Base-by-base conservation (phyloP, 192 early-diverging fungal genomes). In the Thoreauomyces humboldtii region DNA sequence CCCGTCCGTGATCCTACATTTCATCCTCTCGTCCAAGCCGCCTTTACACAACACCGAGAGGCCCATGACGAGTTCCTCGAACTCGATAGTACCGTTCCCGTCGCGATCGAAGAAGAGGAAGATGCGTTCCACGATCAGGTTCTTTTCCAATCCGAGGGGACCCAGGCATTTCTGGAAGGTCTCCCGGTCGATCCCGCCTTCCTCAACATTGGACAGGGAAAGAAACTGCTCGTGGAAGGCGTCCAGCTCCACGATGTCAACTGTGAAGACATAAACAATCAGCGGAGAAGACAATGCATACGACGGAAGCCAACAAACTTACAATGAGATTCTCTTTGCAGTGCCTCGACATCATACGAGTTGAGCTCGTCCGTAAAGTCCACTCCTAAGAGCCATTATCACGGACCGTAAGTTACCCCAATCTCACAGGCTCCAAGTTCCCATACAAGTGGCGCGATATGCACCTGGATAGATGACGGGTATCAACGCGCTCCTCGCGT, bases 21-120 rank as follows among this genome's bases (percentile, higher is more conserved):
- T 80, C 47, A 94, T 90, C 31, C 92, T 89, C 57, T 98, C 94
- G 43, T 92, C 93, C 46, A 95, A 63, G 47, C 87, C 89, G 14
- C 94, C 94, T 67, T 93, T 92, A 73, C 83, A 89, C 34, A 95
- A 79, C 0, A 93, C 79, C 28, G 86, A 87, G 5, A 96, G 76
- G 6, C 94, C 93, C 34, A 76, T 76, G 2, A 88, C 91, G 73
- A 98, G 79, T 62, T 98, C 94, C 25, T 75, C 69, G 59, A 96
- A 98, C 7, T 72, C 84, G 38, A 98, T 88, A 14, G 83, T 67
- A 21, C 71, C 78, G 69, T 98, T 89, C 2, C 72, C 58, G 71
- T 98, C 89, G 29, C 81, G 86, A 63, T 98, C 96, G 77, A 91
- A 97, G 57, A 93, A 96, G 0, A 74, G 70, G 68, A 95, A 98